Conservation (phyloP, 1,139 yeast genomes). For the Geotrichum reessii region DNA sequence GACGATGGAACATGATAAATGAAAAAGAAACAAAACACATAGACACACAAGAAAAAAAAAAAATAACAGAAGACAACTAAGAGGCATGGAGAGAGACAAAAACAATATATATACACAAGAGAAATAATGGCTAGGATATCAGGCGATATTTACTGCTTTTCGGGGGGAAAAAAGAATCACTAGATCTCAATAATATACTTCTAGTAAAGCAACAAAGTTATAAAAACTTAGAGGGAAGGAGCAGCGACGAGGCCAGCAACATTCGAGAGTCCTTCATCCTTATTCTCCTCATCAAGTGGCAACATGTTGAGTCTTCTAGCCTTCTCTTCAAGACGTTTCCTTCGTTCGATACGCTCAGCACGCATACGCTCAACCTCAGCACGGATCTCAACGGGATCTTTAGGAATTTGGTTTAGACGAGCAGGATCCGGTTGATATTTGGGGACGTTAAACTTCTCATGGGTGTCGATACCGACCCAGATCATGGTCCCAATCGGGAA, state of each 20-base stretch:
- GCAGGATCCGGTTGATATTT: slow-evolving; percentile 98
- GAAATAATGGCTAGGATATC: not conserved
- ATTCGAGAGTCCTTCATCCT: not conserved
- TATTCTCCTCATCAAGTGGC: slow-evolving; percentile 2
- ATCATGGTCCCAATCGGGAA: slow-evolving; percentile 88
- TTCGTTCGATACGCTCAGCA: slow-evolving; percentile 65
- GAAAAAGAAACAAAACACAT: not conserved
- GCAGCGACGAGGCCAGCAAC: not conserved
- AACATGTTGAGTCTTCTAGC: slow-evolving; percentile 46
- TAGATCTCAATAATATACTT: not conserved
- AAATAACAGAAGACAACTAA: too few relatives aligned
- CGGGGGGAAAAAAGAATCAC: not conserved
- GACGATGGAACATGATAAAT: not conserved
- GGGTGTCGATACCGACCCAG: slow-evolving; percentile 86
- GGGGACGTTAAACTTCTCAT: slow-evolving; percentile 82
- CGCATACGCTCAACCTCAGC: slow-evolving; percentile 86
- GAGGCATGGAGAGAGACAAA: too few relatives aligned
- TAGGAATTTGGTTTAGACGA: slow-evolving; percentile 82
- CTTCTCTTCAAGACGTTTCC: slow-evolving; percentile 66
- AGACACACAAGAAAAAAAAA: not conserved
- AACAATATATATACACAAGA: not conserved
- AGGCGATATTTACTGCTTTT: too few relatives aligned
- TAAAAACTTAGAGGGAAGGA: not conserved
- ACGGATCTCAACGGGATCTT: slow-evolving; percentile 85
- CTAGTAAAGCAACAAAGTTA: not conserved